Evolutionary conservation across 306 rosid genomes (phyloP), one percentile per base, ranked within the genome.

Genomic region (Cyamopsis tetragonoloba): DNA sequence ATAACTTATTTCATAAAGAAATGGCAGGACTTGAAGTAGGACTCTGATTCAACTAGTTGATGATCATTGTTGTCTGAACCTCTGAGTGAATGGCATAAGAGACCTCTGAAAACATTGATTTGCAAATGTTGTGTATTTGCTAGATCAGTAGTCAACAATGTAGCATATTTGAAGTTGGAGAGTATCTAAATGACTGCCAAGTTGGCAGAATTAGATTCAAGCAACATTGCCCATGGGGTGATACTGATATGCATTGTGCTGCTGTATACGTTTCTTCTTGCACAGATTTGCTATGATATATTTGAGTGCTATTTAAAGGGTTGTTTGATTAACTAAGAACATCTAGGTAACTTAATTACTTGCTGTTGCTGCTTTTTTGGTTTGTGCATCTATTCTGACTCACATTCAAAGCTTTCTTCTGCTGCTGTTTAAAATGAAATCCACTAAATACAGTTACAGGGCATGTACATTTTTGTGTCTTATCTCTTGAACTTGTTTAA

Each of bases 241-340:
- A n/a, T n/a, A n/a, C n/a, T n/a, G n/a, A 66, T 38, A 50, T 35
- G 30, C 68, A 66, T 74, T 73, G 61, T 61, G 71, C 22, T 65
- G 34, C n/a, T 39, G 13, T 17, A 44, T 13, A 1, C 28, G 11
- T n/a, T 64, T 6, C 35, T 69, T 28, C 51, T 63, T 30, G 2
- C 43, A 22, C 20, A 56, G 37, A 12, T 13, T 63, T 73, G 7
- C 30, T 13, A 24, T 41, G 56, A 17, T 20, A 2, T 27, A 12
- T 74, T 4, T 65, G 15, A 17, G 10, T 58, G 35, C 53, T 7
- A n/a, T 48, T 4, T 49, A 38, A 30, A 53, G 17, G 65, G 46
- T 70, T 27, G 38, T 42, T 60, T 68, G 59, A 3, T 60, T 68
- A 22, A 63, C 42, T 24, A 19, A 55, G 41, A 62, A 67, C 30